These are phyloP conservation scores for Jaapia argillacea DNA, from an alignment of 768 basidiomycete species.

Conservation along the genomic window DNA sequence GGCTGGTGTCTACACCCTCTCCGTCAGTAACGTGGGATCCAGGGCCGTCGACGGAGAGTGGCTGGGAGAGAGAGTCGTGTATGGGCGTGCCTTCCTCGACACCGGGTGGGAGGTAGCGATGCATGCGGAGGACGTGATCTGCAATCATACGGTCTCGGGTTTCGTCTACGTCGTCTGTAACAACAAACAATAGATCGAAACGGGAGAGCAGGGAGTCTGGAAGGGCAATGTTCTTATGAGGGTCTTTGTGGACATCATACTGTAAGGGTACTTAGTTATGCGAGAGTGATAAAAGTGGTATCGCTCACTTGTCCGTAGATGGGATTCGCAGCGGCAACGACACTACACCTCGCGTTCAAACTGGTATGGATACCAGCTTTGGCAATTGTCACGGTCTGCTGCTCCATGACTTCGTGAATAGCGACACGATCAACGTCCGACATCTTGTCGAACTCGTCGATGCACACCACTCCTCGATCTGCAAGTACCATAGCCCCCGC, in stretches of 20 bases:
- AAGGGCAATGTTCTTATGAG: constrained; percentile 96
- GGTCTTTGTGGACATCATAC: constrained; percentile 99
- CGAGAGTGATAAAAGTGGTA: constrained; percentile 1
- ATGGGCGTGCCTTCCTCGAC: constrained; percentile 93
- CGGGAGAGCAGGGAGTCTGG: constrained; percentile 96
- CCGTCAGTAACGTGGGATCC: constrained; percentile 28
- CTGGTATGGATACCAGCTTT: constrained; percentile 99
- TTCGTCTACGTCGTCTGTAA: constrained; percentile 97
- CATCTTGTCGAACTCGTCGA: constrained; percentile 99
- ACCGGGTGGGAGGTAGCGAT: constrained; percentile 92
- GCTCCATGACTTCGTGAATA: constrained; percentile 99
- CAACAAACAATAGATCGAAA: constrained; percentile 96
- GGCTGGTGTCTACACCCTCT: constrained; percentile 60
- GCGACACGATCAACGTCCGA: constrained; percentile 97
- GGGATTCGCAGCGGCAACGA: constrained; percentile 96
- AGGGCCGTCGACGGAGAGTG: constrained; percentile 81
- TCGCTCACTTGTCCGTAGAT: constrained; percentile 85
- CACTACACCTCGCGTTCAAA: constrained; percentile 94
- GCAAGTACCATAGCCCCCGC: constrained; percentile 99
- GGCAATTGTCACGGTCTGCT: constrained; percentile 98
- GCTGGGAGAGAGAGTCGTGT: constrained; percentile 80
- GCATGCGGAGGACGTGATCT: constrained; percentile 95
- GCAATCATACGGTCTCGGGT: constrained; percentile 88
- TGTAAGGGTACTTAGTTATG: constrained; percentile 19
- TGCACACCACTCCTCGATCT: constrained; percentile 97